These are phyloP conservation scores for Tripterygium wilfordii DNA, from an alignment of 177 flowering plant genomes.

Conservation along the genomic window DNA sequence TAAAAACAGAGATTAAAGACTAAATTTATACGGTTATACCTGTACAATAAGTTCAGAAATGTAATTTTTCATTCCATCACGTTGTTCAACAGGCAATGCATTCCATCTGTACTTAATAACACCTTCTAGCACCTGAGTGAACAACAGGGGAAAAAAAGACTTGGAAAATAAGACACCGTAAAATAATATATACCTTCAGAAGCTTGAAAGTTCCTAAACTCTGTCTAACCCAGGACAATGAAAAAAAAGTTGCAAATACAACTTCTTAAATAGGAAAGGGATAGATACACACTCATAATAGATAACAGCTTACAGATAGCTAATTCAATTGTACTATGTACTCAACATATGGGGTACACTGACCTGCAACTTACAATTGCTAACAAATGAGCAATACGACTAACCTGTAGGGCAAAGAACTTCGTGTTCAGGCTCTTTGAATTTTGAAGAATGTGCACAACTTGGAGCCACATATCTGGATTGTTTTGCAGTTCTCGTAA, in stretches of 20 bases:
- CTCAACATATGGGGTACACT: too few relatives aligned
- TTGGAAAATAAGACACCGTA: background rate
- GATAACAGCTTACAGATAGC: too few relatives aligned
- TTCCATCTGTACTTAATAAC: conserved; percentile 99
- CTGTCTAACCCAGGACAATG: too few relatives aligned
- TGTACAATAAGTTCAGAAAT: conserved; percentile 96
- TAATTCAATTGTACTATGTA: too few relatives aligned
- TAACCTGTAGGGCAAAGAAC: conserved; percentile 93
- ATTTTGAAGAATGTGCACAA: conserved; percentile 81
- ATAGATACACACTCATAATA: too few relatives aligned
- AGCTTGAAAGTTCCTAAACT: too few relatives aligned
- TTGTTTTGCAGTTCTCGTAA: conserved; percentile 88
- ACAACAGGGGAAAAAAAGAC: too few relatives aligned
- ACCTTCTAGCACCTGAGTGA: conserved; percentile 83
- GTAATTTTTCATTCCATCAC: conserved; percentile 99
- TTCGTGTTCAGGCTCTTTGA: conserved; percentile 84
- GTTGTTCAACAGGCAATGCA: conserved; percentile 88
- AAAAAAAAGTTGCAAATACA: too few relatives aligned
- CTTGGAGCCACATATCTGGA: conserved; percentile 98
- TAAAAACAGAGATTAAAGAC: background rate
- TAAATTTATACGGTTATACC: conserved; percentile 28
- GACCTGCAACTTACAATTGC: too few relatives aligned
- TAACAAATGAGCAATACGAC: too few relatives aligned
- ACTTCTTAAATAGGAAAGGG: too few relatives aligned
- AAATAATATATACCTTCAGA: too few relatives aligned